phyloP scores from a whole-genome alignment of 2,329 filamentous ascomycete genomes.

The Paecilomyces niveus region DNA sequence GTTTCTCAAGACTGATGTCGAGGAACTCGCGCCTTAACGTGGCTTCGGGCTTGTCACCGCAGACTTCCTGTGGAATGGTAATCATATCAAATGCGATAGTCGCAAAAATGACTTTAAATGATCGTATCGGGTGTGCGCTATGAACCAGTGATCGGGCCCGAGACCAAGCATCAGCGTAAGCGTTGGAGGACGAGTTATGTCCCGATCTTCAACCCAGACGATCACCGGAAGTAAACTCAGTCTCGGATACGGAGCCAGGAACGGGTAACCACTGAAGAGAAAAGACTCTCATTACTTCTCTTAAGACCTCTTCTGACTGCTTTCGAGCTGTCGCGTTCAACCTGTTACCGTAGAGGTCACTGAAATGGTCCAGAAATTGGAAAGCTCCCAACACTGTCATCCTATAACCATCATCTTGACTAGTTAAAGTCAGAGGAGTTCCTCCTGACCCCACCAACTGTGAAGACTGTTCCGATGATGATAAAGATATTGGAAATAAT shows the following conservation, averaged over 20 bases:
- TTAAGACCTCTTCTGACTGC: constrained; percentile 13
- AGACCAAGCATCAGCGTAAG: neutral
- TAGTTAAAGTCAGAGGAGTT: neutral
- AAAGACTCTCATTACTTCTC: constrained; percentile 5
- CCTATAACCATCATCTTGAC: neutral
- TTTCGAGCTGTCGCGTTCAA: constrained; percentile 5
- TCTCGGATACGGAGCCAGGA: neutral
- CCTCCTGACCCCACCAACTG: neutral
- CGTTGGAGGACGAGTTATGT: neutral
- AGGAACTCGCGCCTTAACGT: neutral
- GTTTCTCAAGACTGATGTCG: neutral
- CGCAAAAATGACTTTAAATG: neutral
- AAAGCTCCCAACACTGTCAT: constrained; percentile 13
- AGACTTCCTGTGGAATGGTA: neutral
- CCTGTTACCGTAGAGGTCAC: constrained; percentile 14
- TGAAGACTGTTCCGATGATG: neutral
- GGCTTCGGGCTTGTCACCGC: neutral
- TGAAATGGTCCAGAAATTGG: constrained; percentile 18
- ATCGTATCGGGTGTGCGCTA: neutral
- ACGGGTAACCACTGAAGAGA: neutral
- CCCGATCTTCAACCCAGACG: neutral
- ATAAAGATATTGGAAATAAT: neutral
- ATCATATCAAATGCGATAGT: neutral
- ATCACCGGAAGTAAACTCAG: neutral
- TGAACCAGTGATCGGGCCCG: neutral